A percentile compares a stretch with the other conserved stretches of the same genome.
Evolutionary conservation across 257 asterid species (phyloP).

Genomic region (Solanum dulcamara): DNA sequence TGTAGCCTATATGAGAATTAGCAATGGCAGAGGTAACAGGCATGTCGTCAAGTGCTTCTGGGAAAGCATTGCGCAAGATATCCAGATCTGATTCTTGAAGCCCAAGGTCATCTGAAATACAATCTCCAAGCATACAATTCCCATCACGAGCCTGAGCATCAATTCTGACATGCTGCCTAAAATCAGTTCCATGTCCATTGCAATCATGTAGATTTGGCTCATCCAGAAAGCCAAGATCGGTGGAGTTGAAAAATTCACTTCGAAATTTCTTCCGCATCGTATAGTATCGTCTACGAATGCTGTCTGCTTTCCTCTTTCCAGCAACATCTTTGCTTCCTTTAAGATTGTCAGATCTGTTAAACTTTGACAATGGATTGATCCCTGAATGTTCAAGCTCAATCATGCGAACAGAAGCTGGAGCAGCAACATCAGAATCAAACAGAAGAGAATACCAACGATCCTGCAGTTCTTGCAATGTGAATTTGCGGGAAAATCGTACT

Average conservation of each 20-base stretch:
- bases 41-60: conserved; percentile 36
- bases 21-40: conserved; percentile 15
- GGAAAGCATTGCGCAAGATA: conserved; percentile 55
- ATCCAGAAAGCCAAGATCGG: conserved; percentile 41
- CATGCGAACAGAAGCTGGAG: conserved; percentile 53
- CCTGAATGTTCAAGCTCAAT: conserved; percentile 82
- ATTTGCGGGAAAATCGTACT: conserved; percentile 73
- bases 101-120: conserved; percentile 32
- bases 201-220: conserved; percentile 39
- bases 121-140: conserved; percentile 28
- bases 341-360: conserved; percentile 34
- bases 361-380: conserved; percentile 36
- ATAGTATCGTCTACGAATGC: conserved; percentile 61
- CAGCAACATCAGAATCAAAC: conserved; percentile 67
- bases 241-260: conserved; percentile 39
- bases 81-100: conserved; percentile 61
- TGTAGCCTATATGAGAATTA: conserved; percentile 15
- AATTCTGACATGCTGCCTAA: conserved; percentile 26
- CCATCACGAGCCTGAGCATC: conserved; percentile 33
- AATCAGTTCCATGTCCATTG: conserved; percentile 36
- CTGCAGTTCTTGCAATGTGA: conserved; percentile 53
- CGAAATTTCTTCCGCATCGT: conserved; percentile 70
- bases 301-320: conserved; percentile 56
- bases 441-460: conserved; percentile 85
- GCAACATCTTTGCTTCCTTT: conserved; percentile 36